phyloP scores from a whole-genome alignment of 2,329 filamentous ascomycete species.

The Orbilia ellipsospora region DNA sequence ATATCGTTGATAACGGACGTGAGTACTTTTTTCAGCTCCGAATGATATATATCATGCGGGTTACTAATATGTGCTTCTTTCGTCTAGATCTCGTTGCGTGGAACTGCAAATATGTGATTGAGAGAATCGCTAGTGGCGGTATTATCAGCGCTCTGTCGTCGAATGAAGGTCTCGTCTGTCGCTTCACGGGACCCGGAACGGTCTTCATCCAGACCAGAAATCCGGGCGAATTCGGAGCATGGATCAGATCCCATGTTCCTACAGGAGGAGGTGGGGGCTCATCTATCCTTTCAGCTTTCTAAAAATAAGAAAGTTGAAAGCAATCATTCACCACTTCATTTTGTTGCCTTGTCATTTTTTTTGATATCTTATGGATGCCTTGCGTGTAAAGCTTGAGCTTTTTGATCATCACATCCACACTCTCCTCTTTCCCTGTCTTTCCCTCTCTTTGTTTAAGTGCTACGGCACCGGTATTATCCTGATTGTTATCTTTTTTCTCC shows the following conservation, averaged over 20 bases:
- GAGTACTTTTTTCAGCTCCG: conserved; percentile 7
- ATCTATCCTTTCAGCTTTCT: conserved; percentile 46
- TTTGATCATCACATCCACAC: neutral
- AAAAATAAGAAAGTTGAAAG: conserved; percentile 2
- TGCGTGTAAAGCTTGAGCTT: no score
- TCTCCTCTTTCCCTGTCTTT: conserved; percentile 11
- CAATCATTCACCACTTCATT: conserved; percentile 5
- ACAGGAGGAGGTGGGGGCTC: conserved; percentile 52
- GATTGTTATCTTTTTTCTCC: neutral
- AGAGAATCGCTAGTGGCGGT: conserved; percentile 88
- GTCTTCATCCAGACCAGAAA: conserved; percentile 95
- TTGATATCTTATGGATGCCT: neutral
- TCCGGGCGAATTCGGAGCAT: conserved; percentile 71
- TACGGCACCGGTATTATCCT: conserved; percentile 12
- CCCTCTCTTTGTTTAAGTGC: neutral
- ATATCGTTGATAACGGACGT: conserved; percentile 88
- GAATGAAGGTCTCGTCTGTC: conserved; percentile 90
- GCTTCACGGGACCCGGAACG: conserved; percentile 83
- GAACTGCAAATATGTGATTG: conserved; percentile 94
- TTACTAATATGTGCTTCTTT: conserved; percentile 14
- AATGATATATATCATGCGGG: neutral
- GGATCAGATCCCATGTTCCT: conserved; percentile 65
- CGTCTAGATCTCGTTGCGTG: conserved; percentile 80
- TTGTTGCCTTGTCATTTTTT: neutral
- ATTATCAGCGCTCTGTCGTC: conserved; percentile 87